Conservation (phyloP, 495 filamentous ascomycete genomes). For the Hypomontagnella submonticulosa region DNA sequence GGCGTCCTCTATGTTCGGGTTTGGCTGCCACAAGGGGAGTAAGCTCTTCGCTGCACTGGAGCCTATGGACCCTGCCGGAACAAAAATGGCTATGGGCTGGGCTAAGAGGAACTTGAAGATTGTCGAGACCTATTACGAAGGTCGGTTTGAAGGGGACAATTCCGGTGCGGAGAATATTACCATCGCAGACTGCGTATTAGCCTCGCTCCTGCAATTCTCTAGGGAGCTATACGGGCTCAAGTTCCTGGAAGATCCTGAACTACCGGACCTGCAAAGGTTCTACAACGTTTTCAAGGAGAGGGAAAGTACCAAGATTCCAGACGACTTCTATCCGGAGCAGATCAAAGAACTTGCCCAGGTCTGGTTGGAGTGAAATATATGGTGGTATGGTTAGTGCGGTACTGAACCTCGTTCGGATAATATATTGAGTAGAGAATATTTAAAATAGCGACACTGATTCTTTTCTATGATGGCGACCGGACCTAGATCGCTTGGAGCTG, state of each 20-base stretch:
- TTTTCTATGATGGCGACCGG: too few relatives aligned
- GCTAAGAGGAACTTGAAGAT: constrained; percentile 19
- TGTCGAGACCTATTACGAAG: constrained; percentile 27
- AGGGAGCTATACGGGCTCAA: constrained; percentile 14
- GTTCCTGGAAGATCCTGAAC: constrained; percentile 4
- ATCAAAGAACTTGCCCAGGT: constrained; percentile 3
- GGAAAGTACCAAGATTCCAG: constrained; percentile 20
- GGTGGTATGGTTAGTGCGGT: too few relatives aligned
- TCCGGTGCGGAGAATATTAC: constrained; percentile 9
- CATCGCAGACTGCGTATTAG: constrained; percentile 29
- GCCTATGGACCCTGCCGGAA: neutral
- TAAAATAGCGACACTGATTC: too few relatives aligned
- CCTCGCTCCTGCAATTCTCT: constrained; percentile 28
- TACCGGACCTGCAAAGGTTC: constrained; percentile 25
- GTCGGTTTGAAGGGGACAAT: constrained; percentile 2
- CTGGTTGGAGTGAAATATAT: constrained; percentile 5
- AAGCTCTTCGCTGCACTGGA: constrained; percentile 14
- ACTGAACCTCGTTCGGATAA: too few relatives aligned
- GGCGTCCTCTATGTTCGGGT: constrained; percentile 15
- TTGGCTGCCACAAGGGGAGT: constrained; percentile 28
- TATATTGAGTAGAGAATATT: too few relatives aligned
- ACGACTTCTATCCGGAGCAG: constrained; percentile 12
- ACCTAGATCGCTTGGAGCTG: too few relatives aligned
- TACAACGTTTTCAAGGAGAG: constrained; percentile 29
- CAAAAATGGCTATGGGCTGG: constrained; percentile 8